phyloP scores from a whole-genome alignment of 1,284 basidiomycete genomes.

The Tilletia setariae region DNA sequence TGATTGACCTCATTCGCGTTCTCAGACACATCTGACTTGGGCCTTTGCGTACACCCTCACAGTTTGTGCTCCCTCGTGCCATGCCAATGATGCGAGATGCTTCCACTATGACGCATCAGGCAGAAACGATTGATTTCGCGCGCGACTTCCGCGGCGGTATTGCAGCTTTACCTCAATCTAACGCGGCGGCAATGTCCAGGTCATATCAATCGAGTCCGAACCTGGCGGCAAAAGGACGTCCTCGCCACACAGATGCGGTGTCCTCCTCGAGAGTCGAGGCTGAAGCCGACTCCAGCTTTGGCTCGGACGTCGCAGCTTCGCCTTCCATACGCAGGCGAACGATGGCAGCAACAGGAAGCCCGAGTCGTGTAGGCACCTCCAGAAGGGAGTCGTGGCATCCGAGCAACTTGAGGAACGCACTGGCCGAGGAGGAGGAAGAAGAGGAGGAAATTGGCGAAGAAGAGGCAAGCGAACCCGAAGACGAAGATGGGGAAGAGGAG shows the following conservation, averaged over 20 bases:
- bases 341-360: neutral
- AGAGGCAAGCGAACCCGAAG: neutral
- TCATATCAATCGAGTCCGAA: neutral
- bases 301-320: neutral
- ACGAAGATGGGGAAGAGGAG: neutral
- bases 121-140: neutral
- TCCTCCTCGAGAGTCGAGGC: neutral
- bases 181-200: neutral
- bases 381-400: neutral
- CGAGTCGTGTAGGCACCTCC: neutral
- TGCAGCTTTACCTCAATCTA: neutral
- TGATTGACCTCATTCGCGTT: neutral
- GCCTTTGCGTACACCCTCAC: neutral
- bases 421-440: neutral
- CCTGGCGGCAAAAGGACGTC: neutral
- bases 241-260: neutral
- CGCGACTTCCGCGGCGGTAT: neutral
- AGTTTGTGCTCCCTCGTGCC: constrained; percentile 14
- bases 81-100: constrained; percentile 15
- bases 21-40: neutral
- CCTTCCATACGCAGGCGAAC: neutral
- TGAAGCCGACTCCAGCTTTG: constrained; percentile 2
- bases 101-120: constrained; percentile 13
- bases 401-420: no score
- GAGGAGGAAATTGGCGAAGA: neutral